Evolutionary conservation across 2,329 filamentous ascomycete genomes (phyloP).

Genomic region (Pyrenophora seminiperda): DNA sequence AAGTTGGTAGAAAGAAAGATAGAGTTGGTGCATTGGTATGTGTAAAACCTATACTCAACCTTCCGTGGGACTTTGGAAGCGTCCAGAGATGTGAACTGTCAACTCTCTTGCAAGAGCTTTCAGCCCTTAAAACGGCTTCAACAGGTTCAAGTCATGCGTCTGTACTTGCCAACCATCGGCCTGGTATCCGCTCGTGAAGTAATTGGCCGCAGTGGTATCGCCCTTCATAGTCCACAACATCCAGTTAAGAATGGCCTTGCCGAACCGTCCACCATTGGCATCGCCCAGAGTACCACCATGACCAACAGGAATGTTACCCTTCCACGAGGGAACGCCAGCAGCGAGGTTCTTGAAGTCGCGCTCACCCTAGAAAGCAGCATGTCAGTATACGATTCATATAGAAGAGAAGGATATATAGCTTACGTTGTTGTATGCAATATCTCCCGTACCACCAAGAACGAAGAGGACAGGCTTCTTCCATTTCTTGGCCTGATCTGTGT

Average conservation of each 20-base stretch:
- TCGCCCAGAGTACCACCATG: conserved; percentile 23
- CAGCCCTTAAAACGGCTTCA: conserved; percentile 13
- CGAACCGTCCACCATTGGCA: conserved; percentile 23
- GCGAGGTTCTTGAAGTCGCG: conserved; percentile 25
- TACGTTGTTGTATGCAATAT: conserved; percentile 29
- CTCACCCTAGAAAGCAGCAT: conserved; percentile 13
- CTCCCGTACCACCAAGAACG: conserved; percentile 19
- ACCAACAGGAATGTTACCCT: conserved; percentile 29
- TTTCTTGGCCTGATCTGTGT: conserved; percentile 9
- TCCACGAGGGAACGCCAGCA: conserved; percentile 19
- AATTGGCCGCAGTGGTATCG: conserved; percentile 12
- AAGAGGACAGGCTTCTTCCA: conserved; percentile 24
- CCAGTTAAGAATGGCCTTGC: conserved; percentile 19
- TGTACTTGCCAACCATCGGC: conserved; percentile 18
- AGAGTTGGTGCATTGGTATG: too few relatives aligned
- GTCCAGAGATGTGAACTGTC: too few relatives aligned
- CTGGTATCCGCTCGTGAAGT: conserved; percentile 7
- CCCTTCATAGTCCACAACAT: conserved; percentile 23
- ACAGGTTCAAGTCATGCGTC: conserved; percentile 6
- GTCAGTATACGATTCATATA: neutral
- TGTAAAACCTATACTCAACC: too few relatives aligned
- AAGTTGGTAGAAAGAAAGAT: too few relatives aligned
- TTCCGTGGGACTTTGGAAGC: too few relatives aligned
- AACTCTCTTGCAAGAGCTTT: neutral
- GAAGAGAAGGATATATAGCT: neutral